Conservation (phyloP, 768 basidiomycete genomes). For the Hebeloma cylindrosporum region DNA sequence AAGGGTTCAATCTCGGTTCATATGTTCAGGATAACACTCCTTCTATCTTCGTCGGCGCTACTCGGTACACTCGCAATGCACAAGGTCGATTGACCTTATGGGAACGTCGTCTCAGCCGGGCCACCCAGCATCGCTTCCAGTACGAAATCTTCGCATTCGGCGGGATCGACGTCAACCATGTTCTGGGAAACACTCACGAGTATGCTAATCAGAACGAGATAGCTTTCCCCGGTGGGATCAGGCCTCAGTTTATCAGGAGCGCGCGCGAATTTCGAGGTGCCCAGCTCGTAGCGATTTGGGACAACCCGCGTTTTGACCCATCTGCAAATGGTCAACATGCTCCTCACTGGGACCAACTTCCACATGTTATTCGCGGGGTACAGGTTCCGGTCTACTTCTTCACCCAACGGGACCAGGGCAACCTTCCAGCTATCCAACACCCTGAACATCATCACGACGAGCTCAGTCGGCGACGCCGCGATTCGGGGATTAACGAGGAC, state of each 20-base stretch:
- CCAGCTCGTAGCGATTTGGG: not conserved
- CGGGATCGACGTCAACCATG: conserved; percentile 1
- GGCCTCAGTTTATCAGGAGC: not conserved
- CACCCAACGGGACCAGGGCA: conserved; percentile 1
- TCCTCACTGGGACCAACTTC: too few relatives aligned
- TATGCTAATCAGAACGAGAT: not conserved
- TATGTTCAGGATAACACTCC: not conserved
- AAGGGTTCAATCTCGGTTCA: not conserved
- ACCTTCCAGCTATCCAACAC: not conserved
- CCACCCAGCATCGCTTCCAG: not conserved
- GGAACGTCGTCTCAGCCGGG: not conserved
- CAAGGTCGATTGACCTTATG: not conserved
- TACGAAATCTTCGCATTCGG: conserved; percentile 3
- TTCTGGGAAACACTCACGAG: not conserved
- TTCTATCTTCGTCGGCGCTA: conserved; percentile 3
- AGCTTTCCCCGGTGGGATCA: not conserved
- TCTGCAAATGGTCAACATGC: too few relatives aligned
- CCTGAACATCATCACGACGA: not conserved
- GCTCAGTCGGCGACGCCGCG: not conserved
- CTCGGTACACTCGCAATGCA: not conserved
- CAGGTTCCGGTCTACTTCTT: not conserved
- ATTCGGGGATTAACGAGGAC: not conserved
- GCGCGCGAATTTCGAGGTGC: not conserved
- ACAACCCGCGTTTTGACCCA: not conserved
- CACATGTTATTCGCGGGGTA: not conserved